Percentiles rank a stretch among this genome's conserved stretches.
phyloP scores from a whole-genome alignment of 805 yeast genomes.

The Saccharomycopsis sp. region DNA sequence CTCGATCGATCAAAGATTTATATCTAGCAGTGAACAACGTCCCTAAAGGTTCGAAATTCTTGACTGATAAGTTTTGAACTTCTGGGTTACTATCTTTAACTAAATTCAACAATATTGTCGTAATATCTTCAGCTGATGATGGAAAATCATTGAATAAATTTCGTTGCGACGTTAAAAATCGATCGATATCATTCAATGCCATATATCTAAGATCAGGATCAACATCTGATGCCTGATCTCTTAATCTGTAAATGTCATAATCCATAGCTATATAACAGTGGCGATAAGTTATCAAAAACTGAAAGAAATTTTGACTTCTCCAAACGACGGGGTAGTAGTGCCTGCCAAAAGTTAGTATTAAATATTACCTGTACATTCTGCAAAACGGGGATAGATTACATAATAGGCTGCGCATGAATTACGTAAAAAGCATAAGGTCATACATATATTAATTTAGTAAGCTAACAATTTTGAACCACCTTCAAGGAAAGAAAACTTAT shows the following conservation, averaged over 20 bases:
- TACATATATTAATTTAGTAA: slow-evolving; percentile 5
- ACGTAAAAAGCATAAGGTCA: too few species aligned
- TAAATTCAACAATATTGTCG: slow-evolving; percentile 2
- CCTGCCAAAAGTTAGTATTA: too few species aligned
- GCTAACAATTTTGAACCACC: slow-evolving; percentile 66
- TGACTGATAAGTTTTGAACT: slow-evolving; percentile 20
- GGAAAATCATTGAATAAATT: neutral
- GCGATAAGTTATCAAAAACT: too few species aligned
- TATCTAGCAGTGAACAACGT: neutral
- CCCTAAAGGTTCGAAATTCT: slow-evolving; percentile 10
- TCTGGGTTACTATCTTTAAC: slow-evolving; percentile 16
- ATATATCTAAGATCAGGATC: slow-evolving; percentile 81
- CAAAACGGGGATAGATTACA: too few species aligned
- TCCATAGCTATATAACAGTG: too few species aligned
- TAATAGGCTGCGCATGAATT: too few species aligned
- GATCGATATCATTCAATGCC: slow-evolving; percentile 72
- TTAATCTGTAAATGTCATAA: too few species aligned
- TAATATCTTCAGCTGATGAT: neutral
- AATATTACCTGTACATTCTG: too few species aligned
- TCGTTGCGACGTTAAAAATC: slow-evolving; percentile 27
- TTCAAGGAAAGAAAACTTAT: slow-evolving; percentile 84
- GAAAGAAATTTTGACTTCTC: too few species aligned
- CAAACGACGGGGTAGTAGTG: too few species aligned
- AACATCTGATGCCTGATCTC: too few species aligned
- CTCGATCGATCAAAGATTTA: too few species aligned